Base-by-base conservation (phyloP, 1,139 yeast species). In the Tardiomyces depauwii region DNA sequence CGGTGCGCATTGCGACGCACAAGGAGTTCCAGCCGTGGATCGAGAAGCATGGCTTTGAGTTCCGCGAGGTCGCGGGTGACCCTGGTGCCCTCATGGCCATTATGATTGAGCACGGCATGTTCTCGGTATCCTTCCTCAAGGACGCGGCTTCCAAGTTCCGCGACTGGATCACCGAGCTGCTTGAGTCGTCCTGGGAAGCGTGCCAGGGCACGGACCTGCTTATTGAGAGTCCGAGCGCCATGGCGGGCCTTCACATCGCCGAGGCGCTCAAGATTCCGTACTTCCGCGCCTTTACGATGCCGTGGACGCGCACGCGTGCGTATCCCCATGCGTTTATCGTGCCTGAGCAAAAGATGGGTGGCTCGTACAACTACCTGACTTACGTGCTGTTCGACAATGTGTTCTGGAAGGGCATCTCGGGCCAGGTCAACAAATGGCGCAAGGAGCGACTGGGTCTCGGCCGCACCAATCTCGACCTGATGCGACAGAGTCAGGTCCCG, bases 261-360 rank as follows among this genome's bases (percentile, higher is more conserved):
- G 97, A 89, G 61, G 94, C 95, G 0, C 65, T 89, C 48, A 77
- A 80, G 16, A 83, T 89, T 45, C 96, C 97, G 0, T 89, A 89
- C 60, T 84, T 85, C 70, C 72, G 97, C 55, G 96, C 97, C 0
- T 91, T 89, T 59, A 91, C 97, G 0, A 89, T 89, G 97, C 97
- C 97, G 0, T 89, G 97, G 97, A 86, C 96, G 0, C 69, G 95
- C 54, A 89, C 97, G 0, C 73, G 95, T 53, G 94, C 96, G 0
- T 89, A 89, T 60, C 96, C 96, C 1, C 96, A 89, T 68, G 97
- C 97, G 0, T 88, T 89, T 54, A 80, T 89, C 57, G 95, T 87
- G 4, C 96, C 97, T 0, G 96, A 87, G 50, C 94, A 84, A 61
- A 86, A 83, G 59, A 77, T 83, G 63, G 96, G 96, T 9, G 96